Conservation (phyloP, 2,329 filamentous ascomycete species). For the Hypoxylon sp. region DNA sequence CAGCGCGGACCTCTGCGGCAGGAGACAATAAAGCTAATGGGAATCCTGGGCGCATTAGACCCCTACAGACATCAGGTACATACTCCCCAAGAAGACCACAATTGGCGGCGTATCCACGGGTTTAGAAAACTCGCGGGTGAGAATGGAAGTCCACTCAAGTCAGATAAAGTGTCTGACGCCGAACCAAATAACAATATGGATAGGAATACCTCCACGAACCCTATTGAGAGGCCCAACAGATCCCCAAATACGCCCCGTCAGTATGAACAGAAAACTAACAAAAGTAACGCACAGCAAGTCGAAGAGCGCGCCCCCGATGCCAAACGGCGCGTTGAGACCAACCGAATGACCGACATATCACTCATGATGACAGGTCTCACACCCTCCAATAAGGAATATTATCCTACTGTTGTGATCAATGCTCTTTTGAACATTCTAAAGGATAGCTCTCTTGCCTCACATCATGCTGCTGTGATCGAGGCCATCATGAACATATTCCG, state of each 20-base stretch:
- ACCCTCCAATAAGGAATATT: conserved; percentile 98
- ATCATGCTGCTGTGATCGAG: conserved; percentile 94
- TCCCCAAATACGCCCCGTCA: background rate
- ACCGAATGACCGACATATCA: conserved; percentile 89
- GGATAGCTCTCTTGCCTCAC: conserved; percentile 88
- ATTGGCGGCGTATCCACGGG: conserved; percentile 35
- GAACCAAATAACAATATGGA: conserved; percentile 14
- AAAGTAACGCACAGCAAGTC: conserved; percentile 71
- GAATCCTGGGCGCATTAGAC: conserved; percentile 93
- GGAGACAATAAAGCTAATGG: conserved; percentile 96
- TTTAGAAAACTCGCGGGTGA: conserved; percentile 20
- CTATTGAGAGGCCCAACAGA: conserved; percentile 27
- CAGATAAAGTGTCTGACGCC: conserved; percentile 21
- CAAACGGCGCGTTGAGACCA: conserved; percentile 74
- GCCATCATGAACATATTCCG: conserved; percentile 99
- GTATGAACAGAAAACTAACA: conserved; percentile 42
- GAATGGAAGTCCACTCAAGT: conserved; percentile 37
- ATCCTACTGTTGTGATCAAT: conserved; percentile 97
- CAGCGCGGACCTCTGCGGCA: conserved; percentile 87
- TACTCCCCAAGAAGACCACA: conserved; percentile 36
- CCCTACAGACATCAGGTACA: conserved; percentile 90
- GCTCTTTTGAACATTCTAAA: conserved; percentile 93
- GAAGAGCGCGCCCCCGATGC: conserved; percentile 89
- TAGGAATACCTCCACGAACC: conserved; percentile 3
- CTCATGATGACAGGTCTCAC: conserved; percentile 98